Conservation (phyloP, 495 filamentous ascomycete species). For the Collariella sp. region DNA sequence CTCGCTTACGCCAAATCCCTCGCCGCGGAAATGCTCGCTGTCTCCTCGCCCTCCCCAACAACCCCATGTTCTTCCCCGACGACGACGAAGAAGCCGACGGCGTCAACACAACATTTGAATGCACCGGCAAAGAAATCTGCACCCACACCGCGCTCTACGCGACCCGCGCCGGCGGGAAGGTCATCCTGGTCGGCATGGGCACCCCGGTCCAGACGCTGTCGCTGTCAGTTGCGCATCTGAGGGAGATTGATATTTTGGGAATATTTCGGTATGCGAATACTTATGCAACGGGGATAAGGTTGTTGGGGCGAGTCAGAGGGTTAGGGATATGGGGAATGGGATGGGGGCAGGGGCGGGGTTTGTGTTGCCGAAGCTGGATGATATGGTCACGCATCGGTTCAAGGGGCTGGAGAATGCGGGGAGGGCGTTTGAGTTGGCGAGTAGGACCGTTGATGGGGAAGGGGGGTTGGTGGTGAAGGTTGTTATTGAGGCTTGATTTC, state of each 20-base stretch:
- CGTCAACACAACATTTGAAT: constrained; percentile 78
- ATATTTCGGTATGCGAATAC: constrained; percentile 87
- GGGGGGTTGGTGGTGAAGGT: constrained; percentile 81
- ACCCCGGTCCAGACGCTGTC: constrained; percentile 80
- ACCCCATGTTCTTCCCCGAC: constrained; percentile 23
- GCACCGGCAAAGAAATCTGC: constrained; percentile 80
- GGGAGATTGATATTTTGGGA: constrained; percentile 88
- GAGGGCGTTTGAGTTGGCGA: constrained; percentile 73
- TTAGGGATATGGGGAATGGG: constrained; percentile 29
- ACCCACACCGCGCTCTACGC: constrained; percentile 83
- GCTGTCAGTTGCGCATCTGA: constrained; percentile 71
- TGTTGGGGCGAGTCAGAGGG: constrained; percentile 52
- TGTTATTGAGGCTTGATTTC: constrained; percentile 51
- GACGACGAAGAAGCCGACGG: constrained; percentile 50
- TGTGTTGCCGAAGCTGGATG: constrained; percentile 52
- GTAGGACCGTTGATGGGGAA: constrained; percentile 64
- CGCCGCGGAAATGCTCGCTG: constrained; percentile 46
- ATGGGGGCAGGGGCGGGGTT: constrained; percentile 26
- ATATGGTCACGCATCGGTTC: constrained; percentile 71
- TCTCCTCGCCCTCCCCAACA: constrained; percentile 26
- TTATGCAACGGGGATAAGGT: constrained; percentile 67
- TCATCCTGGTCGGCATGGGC: constrained; percentile 93
- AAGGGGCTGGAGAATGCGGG: constrained; percentile 55
- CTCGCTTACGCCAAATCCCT: constrained; percentile 52
- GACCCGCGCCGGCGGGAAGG: constrained; percentile 65